Conservation (phyloP, 148 eudicot genomes). For the Chenopodium quinoa region DNA sequence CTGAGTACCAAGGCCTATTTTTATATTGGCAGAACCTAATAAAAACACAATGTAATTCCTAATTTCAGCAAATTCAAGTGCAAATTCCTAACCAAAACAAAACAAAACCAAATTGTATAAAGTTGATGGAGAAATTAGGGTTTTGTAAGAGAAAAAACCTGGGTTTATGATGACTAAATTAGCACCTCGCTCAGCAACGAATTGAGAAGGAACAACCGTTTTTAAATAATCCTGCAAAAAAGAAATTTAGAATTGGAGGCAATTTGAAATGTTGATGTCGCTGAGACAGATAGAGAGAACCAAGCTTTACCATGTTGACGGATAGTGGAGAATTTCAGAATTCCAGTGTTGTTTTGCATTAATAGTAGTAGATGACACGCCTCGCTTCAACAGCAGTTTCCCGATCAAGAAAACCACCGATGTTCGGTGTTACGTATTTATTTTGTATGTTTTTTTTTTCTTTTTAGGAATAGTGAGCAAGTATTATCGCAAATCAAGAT, state of each 20-base stretch:
- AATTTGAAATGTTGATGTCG: background rate
- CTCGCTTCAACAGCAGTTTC: no score
- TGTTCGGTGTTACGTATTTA: no score
- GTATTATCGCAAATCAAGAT: no score
- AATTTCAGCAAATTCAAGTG: constrained; percentile 1
- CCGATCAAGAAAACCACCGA: no score
- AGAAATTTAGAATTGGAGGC: background rate
- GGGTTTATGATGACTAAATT: constrained; percentile 90
- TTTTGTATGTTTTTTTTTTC: no score
- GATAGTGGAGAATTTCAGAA: no score
- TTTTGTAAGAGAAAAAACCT: constrained; percentile 43
- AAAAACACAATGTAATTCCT: background rate
- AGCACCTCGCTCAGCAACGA: constrained; percentile 88
- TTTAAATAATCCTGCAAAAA: constrained; percentile 71
- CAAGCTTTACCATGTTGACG: background rate
- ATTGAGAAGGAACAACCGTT: constrained; percentile 76
- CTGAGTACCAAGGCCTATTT: constrained; percentile 79
- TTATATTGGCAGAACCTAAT: constrained; percentile 83
- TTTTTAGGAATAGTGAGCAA: no score
- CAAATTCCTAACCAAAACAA: background rate
- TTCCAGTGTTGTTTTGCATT: no score
- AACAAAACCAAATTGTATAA: no score
- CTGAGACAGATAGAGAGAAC: background rate
- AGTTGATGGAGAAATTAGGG: constrained; percentile 21
- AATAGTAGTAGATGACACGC: no score